Percentiles rank a stretch among this genome's conserved stretches.
phyloP scores from a whole-genome alignment of 2,329 filamentous ascomycete species.

The Oidium heveae region DNA sequence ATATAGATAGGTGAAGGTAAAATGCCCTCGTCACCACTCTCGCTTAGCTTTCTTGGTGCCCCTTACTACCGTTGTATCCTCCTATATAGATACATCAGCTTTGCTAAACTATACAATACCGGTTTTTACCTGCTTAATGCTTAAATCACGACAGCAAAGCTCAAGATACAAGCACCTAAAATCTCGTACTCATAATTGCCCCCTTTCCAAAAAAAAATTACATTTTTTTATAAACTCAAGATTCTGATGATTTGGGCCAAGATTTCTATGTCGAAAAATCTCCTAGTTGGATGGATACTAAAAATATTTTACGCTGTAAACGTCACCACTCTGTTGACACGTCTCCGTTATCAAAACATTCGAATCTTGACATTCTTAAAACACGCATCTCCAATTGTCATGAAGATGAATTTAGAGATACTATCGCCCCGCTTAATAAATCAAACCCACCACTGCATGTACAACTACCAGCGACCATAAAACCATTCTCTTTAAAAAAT shows the following conservation, averaged over 20 bases:
- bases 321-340: not conserved
- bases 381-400: not conserved
- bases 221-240: not conserved
- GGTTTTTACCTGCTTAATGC: not conserved
- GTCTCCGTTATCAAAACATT: not conserved
- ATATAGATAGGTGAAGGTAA: no score
- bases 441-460: not conserved
- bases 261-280: not conserved
- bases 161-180: not conserved
- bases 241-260: not conserved
- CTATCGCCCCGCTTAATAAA: no score
- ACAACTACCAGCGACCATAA: not conserved
- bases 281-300: not conserved
- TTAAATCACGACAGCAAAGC: not conserved
- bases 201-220: no score
- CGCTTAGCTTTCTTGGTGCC: no score
- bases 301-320: not conserved
- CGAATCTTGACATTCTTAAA: not conserved
- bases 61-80: no score
- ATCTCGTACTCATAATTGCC: not conserved
- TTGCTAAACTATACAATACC: not conserved
- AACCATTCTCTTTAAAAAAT: not conserved
- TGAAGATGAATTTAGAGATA: no score
- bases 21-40: no score
- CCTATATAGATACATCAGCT: not conserved